Evolutionary conservation across 176 grass and related monocot species (phyloP).

Genomic region (Dendrocalamus sinicus): DNA sequence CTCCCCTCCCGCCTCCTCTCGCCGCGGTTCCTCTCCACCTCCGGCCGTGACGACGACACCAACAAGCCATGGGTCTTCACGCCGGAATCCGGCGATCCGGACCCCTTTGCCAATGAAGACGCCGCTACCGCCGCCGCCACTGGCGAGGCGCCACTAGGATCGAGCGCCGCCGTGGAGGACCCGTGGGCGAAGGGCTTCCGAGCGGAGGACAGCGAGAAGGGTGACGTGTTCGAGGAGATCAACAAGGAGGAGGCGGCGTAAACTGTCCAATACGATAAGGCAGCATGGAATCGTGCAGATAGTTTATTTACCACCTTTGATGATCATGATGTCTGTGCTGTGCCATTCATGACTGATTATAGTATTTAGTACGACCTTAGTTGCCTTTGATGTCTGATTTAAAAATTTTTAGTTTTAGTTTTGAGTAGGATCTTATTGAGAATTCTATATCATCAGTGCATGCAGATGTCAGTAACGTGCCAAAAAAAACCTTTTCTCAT

Average conservation of each 20-base stretch:
- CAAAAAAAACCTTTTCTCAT: background rate
- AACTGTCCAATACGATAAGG: background rate
- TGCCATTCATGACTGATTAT: background rate
- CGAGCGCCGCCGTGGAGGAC: slow-evolving; percentile 39
- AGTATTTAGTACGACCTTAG: background rate
- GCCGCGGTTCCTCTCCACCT: slow-evolving; percentile 56
- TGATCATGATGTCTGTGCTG: background rate
- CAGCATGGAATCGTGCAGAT: background rate
- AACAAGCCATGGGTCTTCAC: slow-evolving; percentile 56
- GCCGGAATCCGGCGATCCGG: slow-evolving; percentile 41
- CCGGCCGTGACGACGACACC: slow-evolving; percentile 52
- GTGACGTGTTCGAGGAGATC: slow-evolving; percentile 51
- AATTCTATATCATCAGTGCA: background rate
- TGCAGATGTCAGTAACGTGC: background rate
- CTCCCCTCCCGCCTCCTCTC: slow-evolving; percentile 26
- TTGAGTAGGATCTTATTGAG: background rate
- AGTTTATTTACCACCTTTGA: background rate
- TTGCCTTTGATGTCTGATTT: slow-evolving; percentile 19
- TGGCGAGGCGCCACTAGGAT: slow-evolving; percentile 26
- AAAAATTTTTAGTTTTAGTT: background rate
- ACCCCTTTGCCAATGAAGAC: slow-evolving; percentile 49
- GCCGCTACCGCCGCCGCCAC: background rate
- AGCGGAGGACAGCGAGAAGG: slow-evolving; percentile 46
- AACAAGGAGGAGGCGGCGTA: slow-evolving; percentile 43
- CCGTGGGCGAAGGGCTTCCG: slow-evolving; percentile 46